These are phyloP conservation scores for Phytophthora pisi DNA, from an alignment of 352 stramenopile genomes.

Conservation along the genomic window DNA sequence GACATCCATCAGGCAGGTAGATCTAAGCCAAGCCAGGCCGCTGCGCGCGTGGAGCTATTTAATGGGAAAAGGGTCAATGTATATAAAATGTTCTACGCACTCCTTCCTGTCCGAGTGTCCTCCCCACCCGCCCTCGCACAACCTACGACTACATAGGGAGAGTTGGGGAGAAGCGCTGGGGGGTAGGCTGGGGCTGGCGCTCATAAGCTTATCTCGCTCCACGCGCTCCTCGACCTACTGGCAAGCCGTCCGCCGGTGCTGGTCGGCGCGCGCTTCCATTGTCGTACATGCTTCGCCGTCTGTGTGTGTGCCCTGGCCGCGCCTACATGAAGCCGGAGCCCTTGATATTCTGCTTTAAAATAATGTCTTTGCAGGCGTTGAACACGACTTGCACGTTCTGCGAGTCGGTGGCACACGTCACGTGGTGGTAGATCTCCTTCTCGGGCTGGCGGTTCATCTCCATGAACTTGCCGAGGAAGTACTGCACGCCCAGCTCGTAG, in stretches of 20 bases:
- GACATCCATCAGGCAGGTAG: background rate
- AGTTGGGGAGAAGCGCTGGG: slow-evolving; percentile 17
- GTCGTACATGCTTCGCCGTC: slow-evolving; percentile 23
- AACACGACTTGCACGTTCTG: slow-evolving; percentile 97
- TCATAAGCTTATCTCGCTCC: slow-evolving; percentile 31
- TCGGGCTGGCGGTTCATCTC: slow-evolving; percentile 93
- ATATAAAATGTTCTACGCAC: slow-evolving; percentile 46
- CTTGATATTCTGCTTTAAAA: slow-evolving; percentile 94
- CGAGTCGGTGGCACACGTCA: slow-evolving; percentile 97
- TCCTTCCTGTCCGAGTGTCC: slow-evolving; percentile 19
- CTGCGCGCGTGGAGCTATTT: background rate
- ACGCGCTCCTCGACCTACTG: slow-evolving; percentile 16
- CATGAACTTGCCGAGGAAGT: slow-evolving; percentile 95
- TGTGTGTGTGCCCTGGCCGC: background rate
- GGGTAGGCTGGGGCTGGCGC: slow-evolving; percentile 16
- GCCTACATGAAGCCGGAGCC: slow-evolving; percentile 89
- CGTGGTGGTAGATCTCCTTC: slow-evolving; percentile 95
- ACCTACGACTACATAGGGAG: slow-evolving; percentile 14
- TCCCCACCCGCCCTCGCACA: slow-evolving; percentile 19
- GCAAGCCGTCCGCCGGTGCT: slow-evolving; percentile 20
- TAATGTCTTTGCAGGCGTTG: slow-evolving; percentile 97
- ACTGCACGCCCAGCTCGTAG: slow-evolving; percentile 89
- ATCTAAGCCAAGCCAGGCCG: background rate
- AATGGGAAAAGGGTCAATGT: slow-evolving; percentile 31
- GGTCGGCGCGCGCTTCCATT: slow-evolving; percentile 31